Base-by-base conservation (phyloP, 108 stramenopile species). In the Cylindrotheca fusiformis region DNA sequence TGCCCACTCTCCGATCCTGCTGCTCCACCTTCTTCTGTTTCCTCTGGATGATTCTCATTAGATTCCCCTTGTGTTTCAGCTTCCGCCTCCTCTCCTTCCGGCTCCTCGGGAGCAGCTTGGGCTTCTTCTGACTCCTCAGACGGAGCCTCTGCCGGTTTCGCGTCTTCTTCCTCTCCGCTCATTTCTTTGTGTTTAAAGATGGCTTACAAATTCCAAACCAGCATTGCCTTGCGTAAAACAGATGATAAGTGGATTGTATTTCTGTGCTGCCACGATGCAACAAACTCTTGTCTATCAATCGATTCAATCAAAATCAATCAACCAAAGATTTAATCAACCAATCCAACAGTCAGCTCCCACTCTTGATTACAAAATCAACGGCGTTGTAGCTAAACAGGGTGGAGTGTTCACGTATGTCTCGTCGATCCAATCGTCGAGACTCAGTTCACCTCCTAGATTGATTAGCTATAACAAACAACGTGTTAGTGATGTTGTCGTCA, bases 361-460 rank as follows among this genome's bases (percentile, higher is more conserved):
- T n/a, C n/a, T n/a, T n/a, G n/a, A n/a, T n/a, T n/a, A n/a, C n/a
- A n/a, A n/a, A n/a, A n/a, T n/a, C n/a, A n/a, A n/a, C n/a, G n/a
- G n/a, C n/a, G n/a, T n/a, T n/a, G n/a, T n/a, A 41, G 14, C 6
- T 41, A 6, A 41, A 41, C 36, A 14, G 48, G 2, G 25, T 22
- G 48, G 28, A 49, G 4, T 47, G 3, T 31, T 2, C 1, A 25
- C 60, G 41, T 58, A 50, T 50, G 59, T 76, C 75, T 76, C 75
- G 69, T 76, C 69, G 75, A 76, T 70, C 69, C 69, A 70, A 76
- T 76, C 75, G 63, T 65, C 64, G 75, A 76, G 75, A 76, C 64
- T 73, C 65, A 53, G 74, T 52, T 61, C 29, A 28, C 36, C 36
- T 41, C 36, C 36, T 41, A 41, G 36, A 41, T 41, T 6, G 36